These are phyloP conservation scores for Saksenaea oblongispora DNA, from an alignment of 371 early-diverging fungal species.

Conservation along the genomic window DNA sequence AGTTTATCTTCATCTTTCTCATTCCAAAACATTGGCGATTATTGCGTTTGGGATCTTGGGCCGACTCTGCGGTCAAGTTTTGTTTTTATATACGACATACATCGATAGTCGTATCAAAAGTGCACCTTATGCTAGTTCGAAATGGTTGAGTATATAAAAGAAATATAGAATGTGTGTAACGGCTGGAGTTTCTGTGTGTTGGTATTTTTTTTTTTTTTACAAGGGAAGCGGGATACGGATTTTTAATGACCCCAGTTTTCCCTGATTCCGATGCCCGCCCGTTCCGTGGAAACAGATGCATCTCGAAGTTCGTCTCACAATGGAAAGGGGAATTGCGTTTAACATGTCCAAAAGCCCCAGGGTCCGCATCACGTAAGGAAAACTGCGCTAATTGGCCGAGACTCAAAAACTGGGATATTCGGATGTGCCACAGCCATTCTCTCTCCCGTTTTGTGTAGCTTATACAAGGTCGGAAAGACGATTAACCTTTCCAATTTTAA, in stretches of 20 bases:
- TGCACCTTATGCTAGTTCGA: background rate
- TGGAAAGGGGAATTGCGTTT: slow-evolving; percentile 7
- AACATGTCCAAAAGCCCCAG: background rate
- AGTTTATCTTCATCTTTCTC: slow-evolving; percentile 59
- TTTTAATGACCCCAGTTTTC: too few relatives aligned
- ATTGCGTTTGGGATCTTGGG: slow-evolving; percentile 51
- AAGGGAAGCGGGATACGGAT: too few relatives aligned
- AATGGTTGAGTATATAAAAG: background rate
- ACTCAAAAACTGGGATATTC: background rate
- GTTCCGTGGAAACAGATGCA: background rate
- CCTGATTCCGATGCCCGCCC: too few relatives aligned
- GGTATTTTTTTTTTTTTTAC: too few relatives aligned
- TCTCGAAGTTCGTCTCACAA: too few relatives aligned
- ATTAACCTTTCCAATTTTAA: too few relatives aligned
- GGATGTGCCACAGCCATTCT: background rate
- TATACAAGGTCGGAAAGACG: too few relatives aligned
- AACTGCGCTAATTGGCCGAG: background rate
- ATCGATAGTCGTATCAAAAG: background rate
- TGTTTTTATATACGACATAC: slow-evolving; percentile 47
- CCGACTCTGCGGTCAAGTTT: slow-evolving; percentile 50
- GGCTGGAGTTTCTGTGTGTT: too few relatives aligned
- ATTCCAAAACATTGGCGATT: slow-evolving; percentile 45
- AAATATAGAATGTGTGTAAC: background rate
- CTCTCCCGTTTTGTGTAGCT: background rate
- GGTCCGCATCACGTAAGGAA: background rate